Evolutionary conservation across 2,329 filamentous ascomycete genomes (phyloP).

Genomic region (Fusarium domesticum): DNA sequence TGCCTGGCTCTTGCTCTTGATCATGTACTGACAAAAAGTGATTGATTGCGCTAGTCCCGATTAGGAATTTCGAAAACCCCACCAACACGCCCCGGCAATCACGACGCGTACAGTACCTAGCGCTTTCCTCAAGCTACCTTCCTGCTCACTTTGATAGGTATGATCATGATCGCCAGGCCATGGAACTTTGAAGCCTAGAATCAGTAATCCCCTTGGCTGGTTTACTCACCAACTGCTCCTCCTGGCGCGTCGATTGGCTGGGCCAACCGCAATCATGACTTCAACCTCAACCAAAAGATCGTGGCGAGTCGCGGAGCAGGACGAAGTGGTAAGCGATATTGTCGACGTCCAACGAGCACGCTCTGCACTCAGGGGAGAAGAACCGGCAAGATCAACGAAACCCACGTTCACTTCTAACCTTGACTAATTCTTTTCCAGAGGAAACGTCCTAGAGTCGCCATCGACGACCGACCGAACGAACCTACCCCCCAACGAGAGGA

Average conservation of each 20-base stretch:
- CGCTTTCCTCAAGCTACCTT: slow-evolving; percentile 4
- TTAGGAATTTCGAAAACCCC: slow-evolving; percentile 5
- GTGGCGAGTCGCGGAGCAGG: slow-evolving; percentile 35
- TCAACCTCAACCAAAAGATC: slow-evolving; percentile 42
- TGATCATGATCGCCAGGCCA: background rate
- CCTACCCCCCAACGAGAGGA: slow-evolving; percentile 19
- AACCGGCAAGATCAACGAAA: slow-evolving; percentile 37
- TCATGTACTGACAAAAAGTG: background rate
- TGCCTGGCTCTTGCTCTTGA: background rate
- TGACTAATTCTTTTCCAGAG: slow-evolving; percentile 18
- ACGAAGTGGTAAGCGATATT: slow-evolving; percentile 34
- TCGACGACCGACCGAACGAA: slow-evolving; percentile 19
- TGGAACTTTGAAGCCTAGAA: background rate
- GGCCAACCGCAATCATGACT: slow-evolving; percentile 26
- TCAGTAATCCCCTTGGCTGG: background rate
- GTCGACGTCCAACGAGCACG: slow-evolving; percentile 40
- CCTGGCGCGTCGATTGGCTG: slow-evolving; percentile 4
- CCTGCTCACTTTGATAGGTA: background rate
- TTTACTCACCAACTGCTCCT: background rate
- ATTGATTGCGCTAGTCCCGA: slow-evolving; percentile 9
- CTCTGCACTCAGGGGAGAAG: slow-evolving; percentile 39
- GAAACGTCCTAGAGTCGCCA: slow-evolving; percentile 36
- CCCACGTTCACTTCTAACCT: background rate
- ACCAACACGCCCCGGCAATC: slow-evolving; percentile 16
- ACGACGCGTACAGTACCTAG: slow-evolving; percentile 25